Evolutionary conservation across 208 protist genomes (phyloP).

Genomic region (Trypanosoma cruzi): DNA sequence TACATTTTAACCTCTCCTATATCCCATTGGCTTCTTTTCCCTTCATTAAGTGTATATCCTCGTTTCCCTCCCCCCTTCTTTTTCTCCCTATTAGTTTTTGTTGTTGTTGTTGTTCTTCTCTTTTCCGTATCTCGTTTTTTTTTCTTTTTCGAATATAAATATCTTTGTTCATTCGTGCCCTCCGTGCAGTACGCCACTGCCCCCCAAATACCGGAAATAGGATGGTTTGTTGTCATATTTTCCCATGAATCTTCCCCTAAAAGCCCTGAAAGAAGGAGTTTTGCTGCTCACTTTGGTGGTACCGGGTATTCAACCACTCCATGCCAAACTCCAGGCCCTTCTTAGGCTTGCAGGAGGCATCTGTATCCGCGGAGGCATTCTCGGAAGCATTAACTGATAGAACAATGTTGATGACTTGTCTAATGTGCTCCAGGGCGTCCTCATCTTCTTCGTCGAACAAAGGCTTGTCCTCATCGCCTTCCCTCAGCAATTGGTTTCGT

Average conservation of each 20-base stretch:
- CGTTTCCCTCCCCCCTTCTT: not conserved
- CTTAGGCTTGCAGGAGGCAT: not conserved
- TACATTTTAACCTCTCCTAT: too few species aligned
- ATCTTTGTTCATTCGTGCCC: not conserved
- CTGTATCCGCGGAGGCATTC: not conserved
- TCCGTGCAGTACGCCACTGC: too few species aligned
- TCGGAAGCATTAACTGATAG: conserved; percentile 11
- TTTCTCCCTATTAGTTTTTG: conserved; percentile 1
- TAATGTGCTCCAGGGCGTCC: conserved; percentile 28
- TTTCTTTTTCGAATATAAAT: conserved; percentile 11
- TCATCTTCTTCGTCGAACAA: conserved; percentile 48
- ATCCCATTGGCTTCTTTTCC: too few species aligned
- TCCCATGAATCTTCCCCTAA: not conserved
- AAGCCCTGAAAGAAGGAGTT: conserved; percentile 20
- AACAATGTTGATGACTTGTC: conserved; percentile 24
- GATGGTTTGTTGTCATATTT: not conserved
- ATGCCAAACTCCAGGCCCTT: conserved; percentile 21
- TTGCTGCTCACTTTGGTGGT: not conserved
- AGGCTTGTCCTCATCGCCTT: conserved; percentile 15
- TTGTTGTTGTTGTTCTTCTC: not conserved
- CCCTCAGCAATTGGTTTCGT: not conserved
- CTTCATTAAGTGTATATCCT: not conserved
- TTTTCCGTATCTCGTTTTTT: too few species aligned
- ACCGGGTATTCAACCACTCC: conserved; percentile 18
- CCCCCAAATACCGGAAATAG: too few species aligned